Evolutionary conservation across 106 monocot genomes (phyloP), one percentile per base, ranked within the genome.

Genomic region (Phalaenopsis aphrodite): DNA sequence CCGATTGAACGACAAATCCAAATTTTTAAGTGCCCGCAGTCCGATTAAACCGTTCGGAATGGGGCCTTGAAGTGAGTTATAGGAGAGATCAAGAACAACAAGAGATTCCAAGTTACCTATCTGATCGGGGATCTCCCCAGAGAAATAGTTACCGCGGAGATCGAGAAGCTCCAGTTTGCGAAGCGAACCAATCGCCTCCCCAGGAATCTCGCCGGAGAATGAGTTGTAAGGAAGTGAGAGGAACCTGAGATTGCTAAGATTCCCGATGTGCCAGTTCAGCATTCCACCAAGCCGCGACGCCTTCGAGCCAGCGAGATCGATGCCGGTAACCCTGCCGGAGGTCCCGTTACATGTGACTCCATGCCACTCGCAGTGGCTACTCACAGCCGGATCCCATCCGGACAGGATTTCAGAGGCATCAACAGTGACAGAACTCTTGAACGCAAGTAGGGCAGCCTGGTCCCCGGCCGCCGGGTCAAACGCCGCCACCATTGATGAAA

Each of bases 321-420:
- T 85, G 5, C 78, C 41, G 12, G 58, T 82, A 42, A 90, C 90
- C 52, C 81, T 82, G 48, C 79, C 71, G 76, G 81, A 87, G 41
- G 21, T 15, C n/a, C 6, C 17, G 73, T 82, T 48, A 58, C 90
- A 90, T 55, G 84, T 39, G 85, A 90, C 80, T 61, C 90, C 90
- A 41, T 66, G 69, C 90, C 90, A 90, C 3, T 38, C 38, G 84
- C 90, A 90, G 82, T 87, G 85, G 73, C 43, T 38, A n/a, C 42
- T 2, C 23, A 23, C 9, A n/a, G 72, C 21, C 16, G 77, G 82
- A 56, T 69, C 66, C 87, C 87, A 87, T 42, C 42, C 43, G 65
- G 89, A 79, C 42, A 89, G 76, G 56, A 89, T 72, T 18, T 24
- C 52, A 55, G 72, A 15, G 8, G 81, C 81, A 42, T 85, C 87